These are phyloP conservation scores for Monosporascus sp. DNA, from an alignment of 2,329 filamentous ascomycete species.

Conservation along the genomic window DNA sequence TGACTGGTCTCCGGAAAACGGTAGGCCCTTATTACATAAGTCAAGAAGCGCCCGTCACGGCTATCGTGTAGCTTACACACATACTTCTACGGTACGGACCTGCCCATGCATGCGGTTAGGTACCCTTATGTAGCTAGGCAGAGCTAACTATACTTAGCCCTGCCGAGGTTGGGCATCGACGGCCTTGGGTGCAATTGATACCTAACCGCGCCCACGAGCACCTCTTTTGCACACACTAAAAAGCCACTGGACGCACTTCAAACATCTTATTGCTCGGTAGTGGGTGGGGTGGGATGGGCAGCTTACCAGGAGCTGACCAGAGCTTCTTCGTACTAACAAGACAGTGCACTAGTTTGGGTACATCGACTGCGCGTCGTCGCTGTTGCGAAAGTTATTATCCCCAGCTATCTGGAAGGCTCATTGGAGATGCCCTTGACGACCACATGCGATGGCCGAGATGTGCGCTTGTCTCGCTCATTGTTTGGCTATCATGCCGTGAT, in stretches of 20 bases:
- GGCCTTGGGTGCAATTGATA: constrained; percentile 23
- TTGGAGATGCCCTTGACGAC: not conserved
- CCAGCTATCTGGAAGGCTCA: not conserved
- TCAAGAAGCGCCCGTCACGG: constrained; percentile 14
- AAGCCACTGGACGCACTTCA: constrained; percentile 13
- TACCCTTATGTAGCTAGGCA: not conserved
- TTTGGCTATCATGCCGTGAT: not conserved
- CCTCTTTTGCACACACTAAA: constrained; percentile 11
- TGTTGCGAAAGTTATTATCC: not conserved
- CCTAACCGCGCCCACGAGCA: constrained; percentile 23
- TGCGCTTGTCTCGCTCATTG: not conserved
- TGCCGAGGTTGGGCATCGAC: constrained; percentile 26
- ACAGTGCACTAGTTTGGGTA: not conserved
- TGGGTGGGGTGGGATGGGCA: constrained; percentile 19
- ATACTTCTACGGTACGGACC: not conserved
- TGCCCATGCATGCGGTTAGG: not conserved
- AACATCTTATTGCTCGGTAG: constrained; percentile 21
- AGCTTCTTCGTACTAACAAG: constrained; percentile 14
- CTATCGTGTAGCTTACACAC: constrained; percentile 8
- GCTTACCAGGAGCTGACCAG: constrained; percentile 19
- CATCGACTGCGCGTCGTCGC: not conserved
- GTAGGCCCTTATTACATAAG: constrained; percentile 6
- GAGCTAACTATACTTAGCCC: constrained; percentile 10
- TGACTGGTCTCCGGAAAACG: constrained; percentile 9
- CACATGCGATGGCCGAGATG: not conserved